These are phyloP conservation scores for Symbiodinium natans DNA, from an alignment of 73 alveolate species.

Conservation along the genomic window DNA sequence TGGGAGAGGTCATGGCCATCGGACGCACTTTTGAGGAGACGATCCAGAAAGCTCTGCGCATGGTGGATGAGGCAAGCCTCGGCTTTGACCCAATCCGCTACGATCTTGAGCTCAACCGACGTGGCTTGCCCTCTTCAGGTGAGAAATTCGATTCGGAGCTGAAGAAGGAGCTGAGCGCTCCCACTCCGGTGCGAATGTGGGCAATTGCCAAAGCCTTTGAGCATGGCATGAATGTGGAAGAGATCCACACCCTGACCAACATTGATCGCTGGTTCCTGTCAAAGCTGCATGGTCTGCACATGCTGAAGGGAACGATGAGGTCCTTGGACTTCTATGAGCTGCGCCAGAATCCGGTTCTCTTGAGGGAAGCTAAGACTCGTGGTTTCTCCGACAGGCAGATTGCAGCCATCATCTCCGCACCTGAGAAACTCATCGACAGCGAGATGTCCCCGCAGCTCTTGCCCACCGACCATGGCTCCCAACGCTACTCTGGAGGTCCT, in stretches of 20 bases:
- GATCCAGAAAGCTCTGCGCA: conserved; percentile 93
- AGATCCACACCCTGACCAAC: conserved; percentile 52
- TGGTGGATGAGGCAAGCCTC: conserved; percentile 81
- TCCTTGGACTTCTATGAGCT: conserved; percentile 44
- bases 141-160: not conserved
- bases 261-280: conserved; percentile 90
- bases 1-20: conserved; percentile 94
- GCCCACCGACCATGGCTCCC: conserved; percentile 84
- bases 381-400: conserved; percentile 9
- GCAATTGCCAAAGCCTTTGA: conserved; percentile 93
- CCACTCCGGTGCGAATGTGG: conserved; percentile 49
- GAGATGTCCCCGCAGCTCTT: conserved; percentile 36
- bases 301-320: conserved; percentile 48
- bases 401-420: conserved; percentile 1
- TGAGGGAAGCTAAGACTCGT: conserved; percentile 46
- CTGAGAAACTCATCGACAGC: conserved; percentile 43
- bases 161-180: not conserved
- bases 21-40: conserved; percentile 94
- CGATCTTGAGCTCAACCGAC: conserved; percentile 65
- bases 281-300: conserved; percentile 64
- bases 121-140: not conserved
- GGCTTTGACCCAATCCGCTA: conserved; percentile 82
- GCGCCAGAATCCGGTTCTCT: conserved; percentile 37
- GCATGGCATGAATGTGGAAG: conserved; percentile 41
- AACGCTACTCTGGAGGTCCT: conserved; percentile 81